A percentile compares a stretch with the other conserved stretches of the same genome.
phyloP scores from a whole-genome alignment of 495 filamentous ascomycete species.

The Penicillium cinerascens region DNA sequence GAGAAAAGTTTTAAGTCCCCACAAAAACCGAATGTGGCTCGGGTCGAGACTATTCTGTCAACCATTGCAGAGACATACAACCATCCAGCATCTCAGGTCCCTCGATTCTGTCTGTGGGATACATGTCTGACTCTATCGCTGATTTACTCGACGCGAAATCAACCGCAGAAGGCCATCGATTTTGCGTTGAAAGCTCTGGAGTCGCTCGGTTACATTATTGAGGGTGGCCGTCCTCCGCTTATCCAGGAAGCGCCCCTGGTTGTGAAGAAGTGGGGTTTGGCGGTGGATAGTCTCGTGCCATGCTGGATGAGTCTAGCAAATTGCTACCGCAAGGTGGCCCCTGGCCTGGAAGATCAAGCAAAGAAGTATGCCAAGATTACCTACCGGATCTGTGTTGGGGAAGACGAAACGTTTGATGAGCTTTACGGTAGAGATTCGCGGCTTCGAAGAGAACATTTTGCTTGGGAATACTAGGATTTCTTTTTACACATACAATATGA shows the following conservation, averaged over 20 bases:
- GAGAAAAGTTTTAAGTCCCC: no score
- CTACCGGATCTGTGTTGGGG: conserved; percentile 1
- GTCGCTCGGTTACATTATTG: conserved; percentile 41
- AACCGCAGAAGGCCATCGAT: conserved; percentile 22
- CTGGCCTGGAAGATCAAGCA: conserved; percentile 22
- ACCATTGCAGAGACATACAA: conserved; percentile 34
- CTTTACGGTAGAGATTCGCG: conserved; percentile 23
- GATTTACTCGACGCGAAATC: conserved; percentile 2
- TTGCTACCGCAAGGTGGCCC: conserved; percentile 28
- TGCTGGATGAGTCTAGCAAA: conserved; percentile 34
- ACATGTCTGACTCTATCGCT: conserved; percentile 28
- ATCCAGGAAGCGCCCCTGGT: conserved; percentile 13
- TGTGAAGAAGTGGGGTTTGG: conserved; percentile 43
- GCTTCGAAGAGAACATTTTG: no score
- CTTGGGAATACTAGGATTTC: no score
- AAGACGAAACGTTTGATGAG: conserved; percentile 33
- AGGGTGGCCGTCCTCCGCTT: conserved; percentile 22
- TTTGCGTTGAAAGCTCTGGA: conserved; percentile 28
- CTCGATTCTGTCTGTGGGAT: conserved; percentile 26
- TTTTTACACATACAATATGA: no score
- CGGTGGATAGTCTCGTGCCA: conserved; percentile 23
- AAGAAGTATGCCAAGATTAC: conserved; percentile 30
- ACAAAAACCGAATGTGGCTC: no score
- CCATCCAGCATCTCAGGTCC: conserved; percentile 19
- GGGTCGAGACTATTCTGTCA: no score